Evolutionary conservation across 2,329 filamentous ascomycete genomes (phyloP), one percentile per base, ranked within the genome.

Genomic region (Paramyrothecium roridum): DNA sequence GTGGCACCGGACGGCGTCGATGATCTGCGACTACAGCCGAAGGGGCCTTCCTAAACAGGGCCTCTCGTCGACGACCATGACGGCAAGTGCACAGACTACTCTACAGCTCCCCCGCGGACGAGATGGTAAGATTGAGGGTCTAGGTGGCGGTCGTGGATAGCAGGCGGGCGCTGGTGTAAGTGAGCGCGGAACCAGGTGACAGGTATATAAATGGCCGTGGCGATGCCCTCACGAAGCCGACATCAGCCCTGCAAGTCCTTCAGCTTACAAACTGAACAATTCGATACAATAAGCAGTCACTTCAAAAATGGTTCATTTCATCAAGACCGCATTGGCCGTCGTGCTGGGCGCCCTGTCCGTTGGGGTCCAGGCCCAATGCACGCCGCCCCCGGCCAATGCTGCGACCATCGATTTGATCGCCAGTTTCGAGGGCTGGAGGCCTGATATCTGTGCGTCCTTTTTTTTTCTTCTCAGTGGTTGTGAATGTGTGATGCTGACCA

Each of bases 401-500:
- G 47, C 45, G 3, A 57, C 56, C 17, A 20, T 55, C 21, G 49
- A 51, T 19, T 13, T 57, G 11, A 40, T 57, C 20, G 43, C 48
- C 10, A 26, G 49, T 33, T 51, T 57, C 43, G 56, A 57, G 34
- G 56, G 56, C 47, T 57, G 46, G 50, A 20, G 26, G 13, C 33
- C 50, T 49, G 34, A 48, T n/a, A 52, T 53, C 50, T 56, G 50
- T 56, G 33, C 53, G 59, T n/a, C 46, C 13, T 20, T 59, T 1
- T 62, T 57, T 19, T 21, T 52, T 2, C n/a, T 57, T 12, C 22
- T 48, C n/a, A n/a, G n/a, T 33, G 21, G 55, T 22, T 63, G 61
- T 46, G 11, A n/a, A 10, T 21, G 21, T 47, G 22, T 13, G 3
- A 2, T 26, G 26, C 10, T 22, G 26, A 49, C 56, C 22, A 57